Conservation (phyloP, 768 basidiomycete species). For the Russula olivacea region DNA sequence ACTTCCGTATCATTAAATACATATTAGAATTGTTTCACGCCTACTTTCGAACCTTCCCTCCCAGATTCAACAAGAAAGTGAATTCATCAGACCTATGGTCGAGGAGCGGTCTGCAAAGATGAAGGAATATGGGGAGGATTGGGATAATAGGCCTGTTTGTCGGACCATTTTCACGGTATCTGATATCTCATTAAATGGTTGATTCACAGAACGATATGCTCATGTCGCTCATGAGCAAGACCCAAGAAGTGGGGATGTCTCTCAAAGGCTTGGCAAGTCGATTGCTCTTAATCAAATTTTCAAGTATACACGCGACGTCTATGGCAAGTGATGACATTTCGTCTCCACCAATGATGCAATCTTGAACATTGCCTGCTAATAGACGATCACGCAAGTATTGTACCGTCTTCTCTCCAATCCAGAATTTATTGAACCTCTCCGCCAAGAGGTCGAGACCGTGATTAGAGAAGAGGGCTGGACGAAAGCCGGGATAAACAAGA, state of each 20-base stretch:
- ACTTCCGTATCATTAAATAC: background rate
- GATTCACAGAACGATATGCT: constrained; percentile 36
- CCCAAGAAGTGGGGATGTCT: constrained; percentile 30
- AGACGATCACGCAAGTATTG: constrained; percentile 19
- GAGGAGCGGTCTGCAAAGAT: constrained; percentile 4
- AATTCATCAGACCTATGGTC: background rate
- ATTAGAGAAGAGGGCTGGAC: constrained; percentile 17
- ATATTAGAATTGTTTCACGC: background rate
- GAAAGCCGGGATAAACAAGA: constrained; percentile 4
- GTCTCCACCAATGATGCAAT: too few species aligned
- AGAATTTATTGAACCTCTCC: constrained; percentile 26
- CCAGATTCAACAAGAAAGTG: background rate
- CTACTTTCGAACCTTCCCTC: background rate
- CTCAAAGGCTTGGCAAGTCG: constrained; percentile 30
- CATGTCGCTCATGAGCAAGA: constrained; percentile 38
- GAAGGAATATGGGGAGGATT: background rate
- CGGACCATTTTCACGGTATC: too few species aligned
- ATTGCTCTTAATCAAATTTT: constrained; percentile 37
- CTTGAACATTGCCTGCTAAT: background rate
- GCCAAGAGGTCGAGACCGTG: constrained; percentile 26
- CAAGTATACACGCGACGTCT: constrained; percentile 34
- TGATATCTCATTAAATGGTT: background rate
- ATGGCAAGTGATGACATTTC: constrained; percentile 26
- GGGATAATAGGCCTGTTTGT: background rate
- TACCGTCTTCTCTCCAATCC: constrained; percentile 27